Conservation (phyloP, 2,329 filamentous ascomycete species). For the Claviceps sp. region DNA sequence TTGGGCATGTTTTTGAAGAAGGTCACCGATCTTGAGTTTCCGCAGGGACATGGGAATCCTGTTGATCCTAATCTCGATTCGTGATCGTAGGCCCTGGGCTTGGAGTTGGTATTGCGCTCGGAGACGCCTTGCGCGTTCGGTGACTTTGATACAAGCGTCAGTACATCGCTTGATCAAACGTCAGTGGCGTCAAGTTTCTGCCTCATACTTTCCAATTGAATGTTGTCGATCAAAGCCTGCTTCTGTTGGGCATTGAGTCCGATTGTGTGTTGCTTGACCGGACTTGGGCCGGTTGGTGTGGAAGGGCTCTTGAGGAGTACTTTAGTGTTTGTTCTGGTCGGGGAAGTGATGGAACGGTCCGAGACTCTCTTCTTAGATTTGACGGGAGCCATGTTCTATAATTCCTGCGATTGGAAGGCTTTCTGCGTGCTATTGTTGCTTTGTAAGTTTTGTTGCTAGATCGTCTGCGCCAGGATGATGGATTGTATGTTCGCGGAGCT, state of each 20-base stretch:
- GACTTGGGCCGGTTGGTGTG: conserved; percentile 37
- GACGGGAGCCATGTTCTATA: conserved; percentile 30
- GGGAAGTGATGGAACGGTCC: conserved; percentile 9
- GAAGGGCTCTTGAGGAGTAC: conserved; percentile 19
- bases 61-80: conserved; percentile 87
- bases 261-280: conserved; percentile 46
- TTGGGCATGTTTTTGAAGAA: conserved; percentile 42
- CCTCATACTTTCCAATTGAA: conserved; percentile 70
- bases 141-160: conserved; percentile 41
- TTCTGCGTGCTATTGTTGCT: not conserved
- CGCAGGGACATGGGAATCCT: conserved; percentile 72
- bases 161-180: not conserved
- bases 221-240: conserved; percentile 75
- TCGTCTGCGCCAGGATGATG: not conserved
- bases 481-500: not conserved
- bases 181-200: not conserved
- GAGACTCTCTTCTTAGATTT: conserved; percentile 24
- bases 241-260: conserved; percentile 61
- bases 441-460: not conserved
- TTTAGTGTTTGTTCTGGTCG: conserved; percentile 10
- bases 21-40: conserved; percentile 68
- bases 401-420: not conserved
- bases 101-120: conserved; percentile 82
- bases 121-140: conserved; percentile 74
- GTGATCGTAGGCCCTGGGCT: conserved; percentile 68